phyloP scores from a whole-genome alignment of 2,329 filamentous ascomycete species.

The Epichloe hybrida region DNA sequence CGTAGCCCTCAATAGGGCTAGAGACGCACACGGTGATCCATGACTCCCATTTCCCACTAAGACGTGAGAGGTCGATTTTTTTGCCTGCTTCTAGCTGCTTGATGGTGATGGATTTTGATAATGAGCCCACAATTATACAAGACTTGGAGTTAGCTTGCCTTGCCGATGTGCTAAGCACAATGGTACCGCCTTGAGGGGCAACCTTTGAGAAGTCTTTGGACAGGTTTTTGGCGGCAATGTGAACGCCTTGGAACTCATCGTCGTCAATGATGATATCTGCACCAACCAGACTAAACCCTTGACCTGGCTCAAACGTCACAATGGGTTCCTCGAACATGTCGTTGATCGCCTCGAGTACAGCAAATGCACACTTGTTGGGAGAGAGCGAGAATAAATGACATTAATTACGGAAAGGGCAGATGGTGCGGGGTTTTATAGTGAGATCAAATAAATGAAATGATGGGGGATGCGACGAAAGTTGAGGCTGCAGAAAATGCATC shows the following conservation, averaged over 20 bases:
- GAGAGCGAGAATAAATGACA: not conserved
- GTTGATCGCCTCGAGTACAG: not conserved
- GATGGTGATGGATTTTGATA: slow-evolving; percentile 11
- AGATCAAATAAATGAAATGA: not conserved
- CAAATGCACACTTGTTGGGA: not conserved
- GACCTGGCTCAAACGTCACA: slow-evolving; percentile 12
- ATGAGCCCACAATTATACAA: slow-evolving; percentile 13
- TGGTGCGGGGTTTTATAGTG: not conserved
- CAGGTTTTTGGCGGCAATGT: slow-evolving; percentile 20
- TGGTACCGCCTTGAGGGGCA: slow-evolving; percentile 7
- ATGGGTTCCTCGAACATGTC: slow-evolving; percentile 15
- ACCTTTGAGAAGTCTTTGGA: slow-evolving; percentile 16
- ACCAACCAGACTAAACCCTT: slow-evolving; percentile 15
- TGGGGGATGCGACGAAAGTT: not conserved
- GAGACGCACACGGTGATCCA: slow-evolving; percentile 35
- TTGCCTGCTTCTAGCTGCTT: slow-evolving; percentile 6
- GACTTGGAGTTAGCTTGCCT: slow-evolving; percentile 1
- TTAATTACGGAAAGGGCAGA: not conserved
- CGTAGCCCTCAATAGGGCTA: slow-evolving; percentile 27
- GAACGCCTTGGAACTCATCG: slow-evolving; percentile 18
- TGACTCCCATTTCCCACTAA: slow-evolving; percentile 39
- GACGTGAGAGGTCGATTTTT: slow-evolving; percentile 11
- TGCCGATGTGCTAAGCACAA: slow-evolving; percentile 3
- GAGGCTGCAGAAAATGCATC: not conserved
- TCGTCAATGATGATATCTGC: slow-evolving; percentile 18